These are phyloP conservation scores for Mycena polygramma DNA, from an alignment of 768 basidiomycete species.

Conservation along the genomic window DNA sequence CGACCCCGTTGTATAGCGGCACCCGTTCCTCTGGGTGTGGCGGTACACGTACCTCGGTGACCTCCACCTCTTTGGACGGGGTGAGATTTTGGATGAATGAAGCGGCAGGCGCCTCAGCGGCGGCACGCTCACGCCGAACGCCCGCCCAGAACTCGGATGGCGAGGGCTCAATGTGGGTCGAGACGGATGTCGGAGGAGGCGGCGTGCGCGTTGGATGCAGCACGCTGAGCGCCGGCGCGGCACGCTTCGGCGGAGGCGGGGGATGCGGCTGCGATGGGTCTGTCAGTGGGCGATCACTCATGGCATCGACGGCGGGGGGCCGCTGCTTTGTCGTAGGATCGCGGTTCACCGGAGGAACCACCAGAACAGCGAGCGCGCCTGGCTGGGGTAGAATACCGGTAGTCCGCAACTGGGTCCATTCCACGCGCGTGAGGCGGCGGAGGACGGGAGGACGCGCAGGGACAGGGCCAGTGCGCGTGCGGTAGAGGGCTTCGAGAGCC, in stretches of 20 bases:
- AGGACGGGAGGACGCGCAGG: conserved; percentile 55
- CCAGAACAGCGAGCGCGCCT: conserved; percentile 74
- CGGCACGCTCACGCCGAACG: neutral
- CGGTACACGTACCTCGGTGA: neutral
- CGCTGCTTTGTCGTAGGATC: conserved; percentile 60
- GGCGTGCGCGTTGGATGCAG: conserved; percentile 22
- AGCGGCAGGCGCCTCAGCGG: neutral
- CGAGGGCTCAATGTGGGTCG: neutral
- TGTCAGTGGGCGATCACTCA: conserved; percentile 18
- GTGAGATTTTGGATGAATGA: neutral
- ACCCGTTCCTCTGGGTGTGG: conserved; percentile 49
- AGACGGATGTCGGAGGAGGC: neutral
- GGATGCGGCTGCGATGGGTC: neutral
- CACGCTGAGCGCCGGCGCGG: conserved; percentile 24
- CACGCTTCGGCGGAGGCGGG: conserved; percentile 12
- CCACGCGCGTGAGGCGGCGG: conserved; percentile 73
- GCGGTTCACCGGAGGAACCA: conserved; percentile 75
- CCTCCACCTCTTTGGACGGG: neutral
- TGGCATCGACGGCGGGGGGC: conserved; percentile 42
- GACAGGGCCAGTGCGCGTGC: conserved; percentile 34
- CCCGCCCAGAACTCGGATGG: conserved; percentile 9
- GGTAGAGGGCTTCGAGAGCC: conserved; percentile 47
- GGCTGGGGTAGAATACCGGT: conserved; percentile 62
- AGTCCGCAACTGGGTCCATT: conserved; percentile 64
- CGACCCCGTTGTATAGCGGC: conserved; percentile 78